Evolutionary conservation across 1,284 basidiomycete genomes (phyloP).

Genomic region (Erythrobasidium hasegawianum): DNA sequence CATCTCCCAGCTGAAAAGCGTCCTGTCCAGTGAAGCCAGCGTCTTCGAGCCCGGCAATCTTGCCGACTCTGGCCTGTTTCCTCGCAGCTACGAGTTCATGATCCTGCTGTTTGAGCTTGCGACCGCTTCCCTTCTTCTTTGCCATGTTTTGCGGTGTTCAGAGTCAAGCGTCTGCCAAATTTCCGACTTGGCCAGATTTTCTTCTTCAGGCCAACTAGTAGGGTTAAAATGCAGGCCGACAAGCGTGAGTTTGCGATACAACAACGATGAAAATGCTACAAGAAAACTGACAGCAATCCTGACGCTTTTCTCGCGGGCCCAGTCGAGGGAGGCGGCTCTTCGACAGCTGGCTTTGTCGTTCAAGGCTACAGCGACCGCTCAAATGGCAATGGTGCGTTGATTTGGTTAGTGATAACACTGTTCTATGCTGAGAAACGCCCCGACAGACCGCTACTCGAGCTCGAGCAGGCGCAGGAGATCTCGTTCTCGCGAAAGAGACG

Average conservation of each 20-base stretch:
- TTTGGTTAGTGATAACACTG: not conserved
- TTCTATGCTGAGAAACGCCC: not conserved
- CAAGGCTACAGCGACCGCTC: constrained; percentile 19
- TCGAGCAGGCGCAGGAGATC: constrained; percentile 14
- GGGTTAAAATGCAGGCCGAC: constrained; percentile 34
- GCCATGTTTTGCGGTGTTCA: constrained; percentile 1
- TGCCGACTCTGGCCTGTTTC: constrained; percentile 24
- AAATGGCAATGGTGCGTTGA: constrained; percentile 14
- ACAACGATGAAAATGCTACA: not conserved
- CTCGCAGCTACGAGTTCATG: constrained; percentile 18
- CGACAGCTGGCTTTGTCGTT: constrained; percentile 21
- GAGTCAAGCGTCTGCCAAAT: not conserved
- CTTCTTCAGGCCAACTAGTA: too few species aligned
- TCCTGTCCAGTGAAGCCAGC: constrained; percentile 31
- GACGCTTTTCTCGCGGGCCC: not conserved
- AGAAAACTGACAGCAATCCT: too few species aligned
- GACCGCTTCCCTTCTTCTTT: constrained; percentile 20
- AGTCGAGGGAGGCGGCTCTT: constrained; percentile 1
- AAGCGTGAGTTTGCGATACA: constrained; percentile 14
- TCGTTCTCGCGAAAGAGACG: constrained; percentile 30
- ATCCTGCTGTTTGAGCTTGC: constrained; percentile 13
- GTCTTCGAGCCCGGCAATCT: constrained; percentile 14
- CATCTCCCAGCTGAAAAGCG: constrained; percentile 30
- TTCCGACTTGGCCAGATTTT: constrained; percentile 18
- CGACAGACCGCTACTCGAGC: constrained; percentile 6